Evolutionary conservation across 129 eudicot species (phyloP).

Genomic region (Scalesia atractyloides): DNA sequence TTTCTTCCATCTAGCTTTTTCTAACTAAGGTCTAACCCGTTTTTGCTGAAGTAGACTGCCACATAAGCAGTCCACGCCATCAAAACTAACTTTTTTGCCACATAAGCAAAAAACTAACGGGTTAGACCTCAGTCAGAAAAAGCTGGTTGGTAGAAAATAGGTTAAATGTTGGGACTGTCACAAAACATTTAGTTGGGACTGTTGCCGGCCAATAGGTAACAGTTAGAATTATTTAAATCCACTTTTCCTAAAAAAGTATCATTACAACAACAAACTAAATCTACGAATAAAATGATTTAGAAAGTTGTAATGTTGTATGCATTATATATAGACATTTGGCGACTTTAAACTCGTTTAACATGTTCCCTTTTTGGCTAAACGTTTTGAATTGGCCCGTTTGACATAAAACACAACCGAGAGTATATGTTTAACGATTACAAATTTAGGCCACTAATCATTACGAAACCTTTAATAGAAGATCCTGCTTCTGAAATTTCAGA

Average conservation of each 20-base stretch:
- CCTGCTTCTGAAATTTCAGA: constrained; percentile 80
- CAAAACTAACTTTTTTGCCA: too few species aligned
- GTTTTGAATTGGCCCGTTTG: neutral
- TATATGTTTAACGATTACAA: neutral
- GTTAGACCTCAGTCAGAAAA: too few species aligned
- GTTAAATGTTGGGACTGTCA: too few species aligned
- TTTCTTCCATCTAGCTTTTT: too few species aligned
- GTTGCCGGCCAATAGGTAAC: too few species aligned
- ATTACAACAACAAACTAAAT: neutral
- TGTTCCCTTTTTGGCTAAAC: neutral
- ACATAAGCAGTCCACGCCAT: too few species aligned
- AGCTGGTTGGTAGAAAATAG: too few species aligned
- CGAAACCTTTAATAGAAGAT: constrained; percentile 77
- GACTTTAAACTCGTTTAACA: neutral
- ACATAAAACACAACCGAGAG: constrained; percentile 3
- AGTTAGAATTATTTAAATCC: too few species aligned
- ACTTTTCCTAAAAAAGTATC: neutral
- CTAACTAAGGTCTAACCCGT: too few species aligned
- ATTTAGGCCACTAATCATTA: constrained; percentile 18
- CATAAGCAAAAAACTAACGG: too few species aligned
- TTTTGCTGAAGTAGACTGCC: too few species aligned
- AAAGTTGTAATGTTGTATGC: neutral
- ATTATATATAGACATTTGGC: neutral
- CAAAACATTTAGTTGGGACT: too few species aligned
- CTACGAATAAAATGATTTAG: neutral